phyloP scores from a whole-genome alignment of 148 eudicot genomes.

The Silene uniflora region DNA sequence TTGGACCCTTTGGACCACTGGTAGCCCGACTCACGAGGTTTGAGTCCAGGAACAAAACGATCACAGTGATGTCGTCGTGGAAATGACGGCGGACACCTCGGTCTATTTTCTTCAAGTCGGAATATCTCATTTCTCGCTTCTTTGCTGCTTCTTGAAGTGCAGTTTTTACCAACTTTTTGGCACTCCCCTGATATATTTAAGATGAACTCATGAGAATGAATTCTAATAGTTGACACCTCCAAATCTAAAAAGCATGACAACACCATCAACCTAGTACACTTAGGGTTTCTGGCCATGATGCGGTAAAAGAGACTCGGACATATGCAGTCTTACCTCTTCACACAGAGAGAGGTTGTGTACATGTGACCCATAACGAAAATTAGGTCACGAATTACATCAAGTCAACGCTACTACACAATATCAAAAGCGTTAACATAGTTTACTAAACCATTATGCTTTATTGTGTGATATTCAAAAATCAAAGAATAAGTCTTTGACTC shows the following conservation, averaged over 20 bases:
- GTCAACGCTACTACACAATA: too few species aligned
- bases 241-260: too few species aligned
- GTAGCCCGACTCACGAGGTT: conserved; percentile 43
- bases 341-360: too few species aligned
- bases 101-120: conserved; percentile 62
- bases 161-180: conserved; percentile 45
- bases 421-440: not conserved
- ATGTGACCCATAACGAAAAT: too few species aligned
- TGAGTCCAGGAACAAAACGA: conserved; percentile 53
- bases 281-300: too few species aligned
- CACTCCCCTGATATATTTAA: conserved; percentile 45
- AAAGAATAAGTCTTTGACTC: too few species aligned
- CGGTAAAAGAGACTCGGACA: too few species aligned
- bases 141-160: conserved; percentile 64
- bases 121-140: conserved; percentile 69
- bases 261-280: too few species aligned
- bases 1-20: conserved; percentile 44
- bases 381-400: too few species aligned
- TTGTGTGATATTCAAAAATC: too few species aligned
- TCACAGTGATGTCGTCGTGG: conserved; percentile 60
- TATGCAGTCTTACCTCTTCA: too few species aligned
- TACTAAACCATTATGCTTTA: not conserved
- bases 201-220: not conserved
- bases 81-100: conserved; percentile 67
- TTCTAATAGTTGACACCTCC: too few species aligned